Conservation (phyloP, 1,284 basidiomycete species). For the Singerocomus rubriflavus region DNA sequence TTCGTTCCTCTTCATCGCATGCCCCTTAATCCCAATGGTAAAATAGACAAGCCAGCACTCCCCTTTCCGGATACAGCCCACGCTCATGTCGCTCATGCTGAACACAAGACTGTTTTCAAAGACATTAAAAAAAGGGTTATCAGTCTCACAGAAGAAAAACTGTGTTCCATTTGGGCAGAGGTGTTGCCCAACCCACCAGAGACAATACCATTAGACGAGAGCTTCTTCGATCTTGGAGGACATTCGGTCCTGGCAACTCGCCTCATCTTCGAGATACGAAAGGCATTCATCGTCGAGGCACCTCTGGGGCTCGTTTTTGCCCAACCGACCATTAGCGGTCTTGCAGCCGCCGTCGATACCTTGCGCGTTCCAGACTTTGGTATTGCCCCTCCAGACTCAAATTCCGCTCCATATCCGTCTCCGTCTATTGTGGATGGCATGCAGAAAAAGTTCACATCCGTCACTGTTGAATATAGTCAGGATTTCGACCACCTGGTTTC, state of each 20-base stretch:
- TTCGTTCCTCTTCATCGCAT: constrained; percentile 94
- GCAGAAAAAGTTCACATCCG: constrained; percentile 19
- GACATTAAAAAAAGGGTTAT: constrained; percentile 37
- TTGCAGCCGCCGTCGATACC: constrained; percentile 77
- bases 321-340: constrained; percentile 81
- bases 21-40: constrained; percentile 99
- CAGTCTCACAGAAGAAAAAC: constrained; percentile 75
- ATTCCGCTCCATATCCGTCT: constrained; percentile 20
- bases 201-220: constrained; percentile 86
- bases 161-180: constrained; percentile 80
- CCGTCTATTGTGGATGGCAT: constrained; percentile 18
- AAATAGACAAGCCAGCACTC: constrained; percentile 97
- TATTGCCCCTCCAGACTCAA: constrained; percentile 47
- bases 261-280: constrained; percentile 96
- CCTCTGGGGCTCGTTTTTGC: constrained; percentile 95
- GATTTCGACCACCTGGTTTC: constrained; percentile 72
- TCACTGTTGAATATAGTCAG: constrained; percentile 65
- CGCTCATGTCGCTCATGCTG: constrained; percentile 42
- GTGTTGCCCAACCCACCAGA: constrained; percentile 82
- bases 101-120: constrained; percentile 32
- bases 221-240: constrained; percentile 98
- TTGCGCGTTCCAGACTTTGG: constrained; percentile 83
- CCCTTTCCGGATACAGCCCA: constrained; percentile 98
- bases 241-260: constrained; percentile 98
- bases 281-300: constrained; percentile 87